Evolutionary conservation across 805 yeast genomes (phyloP), one percentile per base, ranked within the genome.

Genomic region (Clavispora asparagi): DNA sequence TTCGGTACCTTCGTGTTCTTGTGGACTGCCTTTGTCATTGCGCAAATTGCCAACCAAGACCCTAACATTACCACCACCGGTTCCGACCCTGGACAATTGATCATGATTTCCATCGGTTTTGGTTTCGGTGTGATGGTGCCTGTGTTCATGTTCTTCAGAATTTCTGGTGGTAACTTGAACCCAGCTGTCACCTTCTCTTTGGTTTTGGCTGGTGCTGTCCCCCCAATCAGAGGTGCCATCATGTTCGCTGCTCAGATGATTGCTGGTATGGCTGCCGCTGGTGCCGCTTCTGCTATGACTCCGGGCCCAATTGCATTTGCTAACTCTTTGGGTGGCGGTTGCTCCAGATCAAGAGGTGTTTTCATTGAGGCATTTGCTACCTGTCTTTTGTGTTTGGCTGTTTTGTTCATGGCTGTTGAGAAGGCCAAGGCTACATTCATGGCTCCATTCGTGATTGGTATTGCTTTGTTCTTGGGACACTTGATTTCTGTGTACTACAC

Each of bases 201-300:
- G 61, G 76, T 81, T n/a, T 68, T 85, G 39, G 83, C 87, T 17
- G 77, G 86, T 52, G 92, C 88, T 45, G 76, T 85, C 49, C 77
- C 88, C 37, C 88, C 90, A 46, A 50, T 84, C 29, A 80, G 94
- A 65, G 91, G 85, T 55, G 64, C 72, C 19, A 63, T 85, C 46
- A 80, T 84, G 82, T 67, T 79, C 66, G 40, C 83, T 45, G 55
- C 91, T 36, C 95, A 88, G 71, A 63, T 87, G 60, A 67, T 87
- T 63, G 95, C 86, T 43, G 95, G 95, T 67, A 84, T 88, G 83
- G 89, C 89, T 58, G 96, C 96, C 46, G 95, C 92, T 46, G 95
- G 88, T 65, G 92, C 89, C 39, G 95, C 89, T 41, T 70, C 79
- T 52, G 94, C 88, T 39, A 78, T 87, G 83, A 85, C 92, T 23